phyloP scores from a whole-genome alignment of 441 rosid genomes.

The Lepidium campestre region DNA sequence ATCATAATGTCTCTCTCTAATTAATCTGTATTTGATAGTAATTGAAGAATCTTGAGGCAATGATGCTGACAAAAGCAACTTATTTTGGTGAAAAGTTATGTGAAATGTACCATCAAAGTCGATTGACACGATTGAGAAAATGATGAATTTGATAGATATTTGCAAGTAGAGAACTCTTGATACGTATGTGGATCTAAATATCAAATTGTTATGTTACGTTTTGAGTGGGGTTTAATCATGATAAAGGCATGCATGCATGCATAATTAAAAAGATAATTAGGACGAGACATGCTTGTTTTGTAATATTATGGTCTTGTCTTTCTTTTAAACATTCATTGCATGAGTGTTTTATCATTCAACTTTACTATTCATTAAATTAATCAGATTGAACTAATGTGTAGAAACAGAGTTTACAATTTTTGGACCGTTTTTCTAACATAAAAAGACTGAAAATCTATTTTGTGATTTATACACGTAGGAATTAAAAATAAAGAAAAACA shows the following conservation, averaged over 20 bases:
- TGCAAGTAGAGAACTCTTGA: not conserved
- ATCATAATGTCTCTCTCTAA: not conserved
- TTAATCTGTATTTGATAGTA: not conserved
- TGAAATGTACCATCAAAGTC: not conserved
- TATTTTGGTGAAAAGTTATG: not conserved
- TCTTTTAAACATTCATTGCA: not conserved
- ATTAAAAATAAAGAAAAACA: too few relatives aligned
- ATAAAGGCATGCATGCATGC: slow-evolving; percentile 1
- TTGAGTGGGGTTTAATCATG: slow-evolving; percentile 2
- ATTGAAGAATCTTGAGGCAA: not conserved
- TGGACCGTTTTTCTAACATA: too few relatives aligned
- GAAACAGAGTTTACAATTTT: too few relatives aligned
- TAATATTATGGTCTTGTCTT: not conserved
- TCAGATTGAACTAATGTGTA: too few relatives aligned
- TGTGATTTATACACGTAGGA: too few relatives aligned
- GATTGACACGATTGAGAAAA: not conserved
- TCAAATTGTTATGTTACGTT: not conserved
- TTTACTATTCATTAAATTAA: too few relatives aligned
- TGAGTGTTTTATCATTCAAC: not conserved
- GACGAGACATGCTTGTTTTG: slow-evolving; percentile 1
- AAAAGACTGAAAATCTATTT: too few relatives aligned
- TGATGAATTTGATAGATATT: not conserved
- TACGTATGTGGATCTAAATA: not conserved
- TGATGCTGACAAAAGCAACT: not conserved
- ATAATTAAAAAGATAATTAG: not conserved